Percentiles rank a stretch among this genome's conserved stretches.
Conservation (phyloP, 441 rosid genomes). For the Pelargonium fulgidum region DNA sequence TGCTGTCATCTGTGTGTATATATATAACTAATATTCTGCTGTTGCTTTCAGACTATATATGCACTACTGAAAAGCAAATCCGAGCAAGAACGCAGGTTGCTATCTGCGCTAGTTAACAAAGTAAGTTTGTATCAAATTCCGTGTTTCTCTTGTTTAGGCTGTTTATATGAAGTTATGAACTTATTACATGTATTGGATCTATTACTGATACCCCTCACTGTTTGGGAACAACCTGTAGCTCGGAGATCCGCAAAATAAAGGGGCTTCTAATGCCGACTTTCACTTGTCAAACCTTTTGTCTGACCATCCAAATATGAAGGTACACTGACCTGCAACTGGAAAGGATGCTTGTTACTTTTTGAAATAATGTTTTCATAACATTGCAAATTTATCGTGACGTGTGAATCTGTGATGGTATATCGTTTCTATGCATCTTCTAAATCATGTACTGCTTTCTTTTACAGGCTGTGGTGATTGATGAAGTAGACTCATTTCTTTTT, state of each 20-base stretch:
- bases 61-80: conserved; percentile 73
- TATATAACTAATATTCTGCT: not conserved
- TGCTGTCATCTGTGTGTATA: not conserved
- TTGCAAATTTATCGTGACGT: not conserved
- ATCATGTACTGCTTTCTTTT: conserved; percentile 17
- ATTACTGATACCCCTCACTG: conserved; percentile 10
- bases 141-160: conserved; percentile 8
- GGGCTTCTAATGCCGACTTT: conserved; percentile 93
- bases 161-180: conserved; percentile 8
- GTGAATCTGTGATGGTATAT: not conserved
- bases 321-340: conserved; percentile 13
- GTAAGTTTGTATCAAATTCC: conserved; percentile 32
- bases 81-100: conserved; percentile 87
- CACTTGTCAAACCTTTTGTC: conserved; percentile 81
- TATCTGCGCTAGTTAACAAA: conserved; percentile 78
- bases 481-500: conserved; percentile 86
- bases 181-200: conserved; percentile 11
- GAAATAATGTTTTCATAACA: not conserved
- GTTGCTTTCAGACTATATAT: conserved; percentile 58
- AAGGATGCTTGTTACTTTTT: too few relatives aligned
- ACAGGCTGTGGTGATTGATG: conserved; percentile 89
- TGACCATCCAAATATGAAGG: conserved; percentile 99
- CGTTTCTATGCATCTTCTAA: not conserved
- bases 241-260: conserved; percentile 93
- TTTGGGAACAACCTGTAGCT: conserved; percentile 44